Conservation (phyloP, 2,329 filamentous ascomycete genomes). For the Claviceps citrina region DNA sequence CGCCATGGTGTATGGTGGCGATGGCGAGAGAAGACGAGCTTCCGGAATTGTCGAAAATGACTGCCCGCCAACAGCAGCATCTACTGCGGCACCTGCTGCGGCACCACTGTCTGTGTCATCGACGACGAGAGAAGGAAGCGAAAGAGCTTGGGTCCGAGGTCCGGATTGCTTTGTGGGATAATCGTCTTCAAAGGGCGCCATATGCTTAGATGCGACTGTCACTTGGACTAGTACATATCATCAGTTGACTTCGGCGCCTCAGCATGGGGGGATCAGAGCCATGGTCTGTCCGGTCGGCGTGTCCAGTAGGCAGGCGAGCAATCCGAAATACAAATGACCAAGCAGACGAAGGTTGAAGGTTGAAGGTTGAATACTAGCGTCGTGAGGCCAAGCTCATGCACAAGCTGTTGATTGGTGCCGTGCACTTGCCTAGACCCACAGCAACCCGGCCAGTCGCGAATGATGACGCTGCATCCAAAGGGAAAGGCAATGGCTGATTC, state of each 20-base stretch:
- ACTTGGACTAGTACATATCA: background rate
- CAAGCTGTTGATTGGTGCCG: no score
- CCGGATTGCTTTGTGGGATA: background rate
- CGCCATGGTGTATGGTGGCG: slow-evolving; percentile 7
- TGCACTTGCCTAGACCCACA: no score
- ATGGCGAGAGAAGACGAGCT: slow-evolving; percentile 6
- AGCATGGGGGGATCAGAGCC: background rate
- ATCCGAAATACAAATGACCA: background rate
- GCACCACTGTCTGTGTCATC: slow-evolving; percentile 10
- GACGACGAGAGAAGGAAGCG: slow-evolving; percentile 7
- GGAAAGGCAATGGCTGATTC: no score
- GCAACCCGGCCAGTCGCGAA: no score
- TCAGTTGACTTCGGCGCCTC: background rate
- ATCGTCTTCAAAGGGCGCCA: slow-evolving; percentile 5
- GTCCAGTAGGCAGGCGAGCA: background rate
- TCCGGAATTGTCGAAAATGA: no score
- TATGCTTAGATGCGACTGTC: slow-evolving; percentile 2
- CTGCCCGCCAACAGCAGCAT: no score
- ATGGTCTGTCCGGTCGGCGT: background rate
- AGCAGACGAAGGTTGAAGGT: background rate
- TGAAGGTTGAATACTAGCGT: background rate
- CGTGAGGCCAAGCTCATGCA: background rate
- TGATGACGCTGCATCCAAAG: no score
- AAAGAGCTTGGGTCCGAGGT: slow-evolving; percentile 1
- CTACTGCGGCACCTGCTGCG: no score